Percentiles rank a stretch among this genome's conserved stretches.
These are phyloP conservation scores for Marasmius oreades DNA, from an alignment of 1,284 basidiomycete species.

Conservation along the genomic window DNA sequence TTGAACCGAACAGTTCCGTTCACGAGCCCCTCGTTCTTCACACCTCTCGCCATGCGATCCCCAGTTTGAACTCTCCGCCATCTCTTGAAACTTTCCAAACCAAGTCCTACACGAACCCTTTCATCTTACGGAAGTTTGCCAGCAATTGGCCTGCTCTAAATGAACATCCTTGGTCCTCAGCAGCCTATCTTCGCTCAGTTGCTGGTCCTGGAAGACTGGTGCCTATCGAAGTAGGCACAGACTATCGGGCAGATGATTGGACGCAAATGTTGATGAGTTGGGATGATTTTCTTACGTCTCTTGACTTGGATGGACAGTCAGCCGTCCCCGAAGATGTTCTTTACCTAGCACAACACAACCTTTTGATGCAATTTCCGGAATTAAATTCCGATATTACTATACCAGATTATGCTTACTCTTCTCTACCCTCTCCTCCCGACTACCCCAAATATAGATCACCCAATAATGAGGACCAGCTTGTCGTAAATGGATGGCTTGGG, in stretches of 20 bases:
- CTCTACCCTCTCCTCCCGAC: conserved; percentile 42
- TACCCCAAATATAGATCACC: conserved; percentile 63
- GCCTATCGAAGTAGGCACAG: conserved; percentile 85
- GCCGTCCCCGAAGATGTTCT: conserved; percentile 32
- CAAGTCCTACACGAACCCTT: conserved; percentile 49
- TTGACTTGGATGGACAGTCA: conserved; percentile 42
- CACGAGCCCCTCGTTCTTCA: conserved; percentile 10
- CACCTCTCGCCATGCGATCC: conserved; percentile 31
- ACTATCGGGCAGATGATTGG: conserved; percentile 85
- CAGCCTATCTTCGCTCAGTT: conserved; percentile 60
- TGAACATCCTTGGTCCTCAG: conserved; percentile 66
- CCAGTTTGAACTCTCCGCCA: conserved; percentile 40
- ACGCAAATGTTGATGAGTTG: conserved; percentile 78
- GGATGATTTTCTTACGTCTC: conserved; percentile 65
- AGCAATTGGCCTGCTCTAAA: conserved; percentile 68
- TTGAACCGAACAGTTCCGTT: not conserved
- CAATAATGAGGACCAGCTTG: conserved; percentile 60
- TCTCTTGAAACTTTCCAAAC: conserved; percentile 53
- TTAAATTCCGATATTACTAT: conserved; percentile 72
- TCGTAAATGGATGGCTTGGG: conserved; percentile 90
- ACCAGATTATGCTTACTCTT: conserved; percentile 87
- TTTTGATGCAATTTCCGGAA: conserved; percentile 82
- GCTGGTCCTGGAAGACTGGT: conserved; percentile 81
- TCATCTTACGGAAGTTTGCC: conserved; percentile 67
- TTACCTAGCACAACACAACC: conserved; percentile 92